Evolutionary conservation across 352 stramenopile species (phyloP).

Genomic region (Pythium diclinum): DNA sequence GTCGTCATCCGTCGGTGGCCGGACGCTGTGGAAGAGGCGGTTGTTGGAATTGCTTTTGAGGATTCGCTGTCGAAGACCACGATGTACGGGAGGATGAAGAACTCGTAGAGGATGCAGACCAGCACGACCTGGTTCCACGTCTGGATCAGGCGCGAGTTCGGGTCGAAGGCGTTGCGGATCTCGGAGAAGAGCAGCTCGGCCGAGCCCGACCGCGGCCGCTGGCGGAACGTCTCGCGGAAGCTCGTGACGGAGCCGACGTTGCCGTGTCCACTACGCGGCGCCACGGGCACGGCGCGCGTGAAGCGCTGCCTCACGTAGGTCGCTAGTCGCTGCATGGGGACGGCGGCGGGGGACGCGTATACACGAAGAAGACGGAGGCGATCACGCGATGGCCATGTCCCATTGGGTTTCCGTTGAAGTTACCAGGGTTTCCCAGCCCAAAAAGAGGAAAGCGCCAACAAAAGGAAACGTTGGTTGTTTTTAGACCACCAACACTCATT

Average conservation of each 20-base stretch:
- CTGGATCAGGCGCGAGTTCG: constrained; percentile 48
- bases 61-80: constrained; percentile 30
- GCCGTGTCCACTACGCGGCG: not conserved
- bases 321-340: not conserved
- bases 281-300: not conserved
- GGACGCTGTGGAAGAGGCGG: not conserved
- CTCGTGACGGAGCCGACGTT: constrained; percentile 21
- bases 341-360: not conserved
- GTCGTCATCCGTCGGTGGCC: constrained; percentile 4
- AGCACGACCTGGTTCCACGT: constrained; percentile 56
- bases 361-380: not conserved
- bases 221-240: constrained; percentile 38
- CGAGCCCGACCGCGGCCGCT: constrained; percentile 40
- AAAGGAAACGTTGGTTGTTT: not conserved
- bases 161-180: constrained; percentile 58
- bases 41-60: not conserved
- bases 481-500: not conserved
- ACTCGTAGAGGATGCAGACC: constrained; percentile 49
- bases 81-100: constrained; percentile 45
- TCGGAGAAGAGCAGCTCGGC: constrained; percentile 47
- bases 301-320: not conserved
- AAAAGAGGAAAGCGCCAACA: not conserved
- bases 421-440: not conserved
- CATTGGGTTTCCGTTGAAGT: not conserved
- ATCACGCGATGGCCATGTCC: not conserved